Evolutionary conservation across 106 monocot species (phyloP), one percentile per base, ranked within the genome.

Genomic region (Acorus calamus): DNA sequence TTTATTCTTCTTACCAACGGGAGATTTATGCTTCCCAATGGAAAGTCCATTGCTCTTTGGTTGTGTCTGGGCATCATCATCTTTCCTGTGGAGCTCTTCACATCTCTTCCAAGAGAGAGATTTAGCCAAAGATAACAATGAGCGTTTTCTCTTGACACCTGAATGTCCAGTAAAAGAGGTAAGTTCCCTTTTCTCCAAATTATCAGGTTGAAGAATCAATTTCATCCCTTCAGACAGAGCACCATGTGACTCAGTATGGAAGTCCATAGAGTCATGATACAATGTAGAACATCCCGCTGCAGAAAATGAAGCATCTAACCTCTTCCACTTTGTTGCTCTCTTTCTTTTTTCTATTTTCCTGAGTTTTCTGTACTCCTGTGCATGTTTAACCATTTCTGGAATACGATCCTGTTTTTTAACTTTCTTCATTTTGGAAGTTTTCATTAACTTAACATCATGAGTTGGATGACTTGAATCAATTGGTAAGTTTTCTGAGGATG

Each of bases 131-230:
- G 54, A 55, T 44, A 70, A 50, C 13, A 55, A 8, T 44, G 77
- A 65, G 10, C 70, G 69, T 63, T 86, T 86, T 52, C 76, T 49
- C 73, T 91, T 91, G 49, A 76, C 48, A 52, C 62, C 63, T 55
- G 59, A 65, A 49, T 61, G 41, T 52, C 59, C 68, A 46, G 57
- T 54, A 14, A 77, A 49, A 50, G 11, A 53, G 11, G n/a, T 41
- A 57, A 42, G 14, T 14, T n/a, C 14, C 46, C 42, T 73, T 64
- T 65, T 45, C 53, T 50, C 54, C 10, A n/a, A 11, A 59, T 45
- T 60, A 4, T 59, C 65, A 65, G 48, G 56, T 43, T 71, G 67
- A n/a, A 50, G 42, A 45, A 46, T 42, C 65, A 14, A 56, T 66
- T 70, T 66, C 49, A 42, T 52, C 14, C 43, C 50, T 50, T 75